phyloP scores from a whole-genome alignment of 805 yeast genomes.

The Spencermartinsiella europaea region DNA sequence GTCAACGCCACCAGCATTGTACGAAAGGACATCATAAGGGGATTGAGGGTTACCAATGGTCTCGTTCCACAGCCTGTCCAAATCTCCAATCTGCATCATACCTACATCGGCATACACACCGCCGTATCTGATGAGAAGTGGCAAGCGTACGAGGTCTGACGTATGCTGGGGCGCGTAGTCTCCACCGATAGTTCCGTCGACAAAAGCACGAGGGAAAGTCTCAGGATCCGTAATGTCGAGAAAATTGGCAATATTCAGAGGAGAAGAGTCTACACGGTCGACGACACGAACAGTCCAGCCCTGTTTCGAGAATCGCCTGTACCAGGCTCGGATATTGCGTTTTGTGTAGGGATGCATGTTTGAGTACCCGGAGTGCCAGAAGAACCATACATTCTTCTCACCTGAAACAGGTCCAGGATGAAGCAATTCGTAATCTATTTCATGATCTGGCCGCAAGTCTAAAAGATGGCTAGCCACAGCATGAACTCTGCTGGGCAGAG shows the following conservation, averaged over 20 bases:
- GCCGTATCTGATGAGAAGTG: conserved; percentile 3
- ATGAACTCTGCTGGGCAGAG: background rate
- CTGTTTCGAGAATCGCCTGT: conserved; percentile 5
- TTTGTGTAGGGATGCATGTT: conserved; percentile 4
- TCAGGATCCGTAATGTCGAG: conserved; percentile 1
- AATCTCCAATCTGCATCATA: conserved; percentile 3
- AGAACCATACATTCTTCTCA: conserved; percentile 6
- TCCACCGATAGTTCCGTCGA: conserved; percentile 1
- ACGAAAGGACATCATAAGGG: background rate
- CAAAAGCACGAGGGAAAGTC: conserved; percentile 2
- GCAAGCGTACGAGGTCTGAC: conserved; percentile 3
- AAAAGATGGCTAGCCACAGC: background rate
- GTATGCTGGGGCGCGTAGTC: conserved; percentile 4
- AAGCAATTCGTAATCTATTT: conserved; percentile 1
- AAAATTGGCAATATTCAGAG: background rate
- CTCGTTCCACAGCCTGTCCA: conserved; percentile 4
- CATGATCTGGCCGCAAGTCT: background rate
- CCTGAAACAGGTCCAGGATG: conserved; percentile 1
- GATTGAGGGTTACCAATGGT: conserved; percentile 4
- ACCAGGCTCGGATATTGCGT: conserved; percentile 4
- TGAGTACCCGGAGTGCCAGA: conserved; percentile 3
- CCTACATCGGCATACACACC: conserved; percentile 7
- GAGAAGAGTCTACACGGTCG: background rate
- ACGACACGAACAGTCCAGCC: conserved; percentile 6
- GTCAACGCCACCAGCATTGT: background rate